A percentile compares a stretch with the other conserved stretches of the same genome.
These are phyloP conservation scores for Solanum ossicruentum DNA, from an alignment of 257 asterid species.

Conservation along the genomic window DNA sequence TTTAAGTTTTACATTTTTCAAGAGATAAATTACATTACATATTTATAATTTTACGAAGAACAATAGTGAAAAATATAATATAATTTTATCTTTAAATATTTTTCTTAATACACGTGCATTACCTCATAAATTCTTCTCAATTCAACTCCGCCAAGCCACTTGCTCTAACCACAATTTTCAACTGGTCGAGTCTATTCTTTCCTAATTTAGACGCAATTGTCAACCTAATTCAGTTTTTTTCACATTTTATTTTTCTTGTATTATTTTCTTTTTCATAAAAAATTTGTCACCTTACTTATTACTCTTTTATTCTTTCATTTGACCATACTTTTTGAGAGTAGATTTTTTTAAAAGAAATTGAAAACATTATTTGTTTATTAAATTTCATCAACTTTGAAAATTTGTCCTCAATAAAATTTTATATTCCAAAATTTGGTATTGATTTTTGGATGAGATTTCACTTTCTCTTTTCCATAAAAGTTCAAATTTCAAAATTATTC, in stretches of 20 bases:
- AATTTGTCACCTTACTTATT: not conserved
- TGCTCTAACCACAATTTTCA: not conserved
- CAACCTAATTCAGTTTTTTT: not conserved
- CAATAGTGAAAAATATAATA: too few relatives aligned
- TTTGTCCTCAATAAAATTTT: too few relatives aligned
- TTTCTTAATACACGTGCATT: too few relatives aligned
- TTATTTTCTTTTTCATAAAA: not conserved
- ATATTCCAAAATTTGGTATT: not conserved
- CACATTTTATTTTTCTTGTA: not conserved
- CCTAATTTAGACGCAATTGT: not conserved
- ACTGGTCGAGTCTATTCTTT: not conserved
- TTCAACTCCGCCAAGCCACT: not conserved
- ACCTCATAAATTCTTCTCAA: not conserved
- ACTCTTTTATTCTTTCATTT: not conserved
- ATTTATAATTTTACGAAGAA: too few relatives aligned
- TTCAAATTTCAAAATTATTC: not conserved
- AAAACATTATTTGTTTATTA: not conserved
- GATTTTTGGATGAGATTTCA: not conserved
- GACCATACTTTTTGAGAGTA: not conserved
- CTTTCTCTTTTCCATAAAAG: not conserved
- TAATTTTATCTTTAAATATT: too few relatives aligned
- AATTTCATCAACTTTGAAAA: not conserved
- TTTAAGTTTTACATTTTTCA: too few relatives aligned
- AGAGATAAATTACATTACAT: too few relatives aligned
- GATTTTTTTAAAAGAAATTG: not conserved